Evolutionary conservation across 2,329 filamentous ascomycete species (phyloP), one percentile per base, ranked within the genome.

Genomic region (Ophiobolus disseminans): DNA sequence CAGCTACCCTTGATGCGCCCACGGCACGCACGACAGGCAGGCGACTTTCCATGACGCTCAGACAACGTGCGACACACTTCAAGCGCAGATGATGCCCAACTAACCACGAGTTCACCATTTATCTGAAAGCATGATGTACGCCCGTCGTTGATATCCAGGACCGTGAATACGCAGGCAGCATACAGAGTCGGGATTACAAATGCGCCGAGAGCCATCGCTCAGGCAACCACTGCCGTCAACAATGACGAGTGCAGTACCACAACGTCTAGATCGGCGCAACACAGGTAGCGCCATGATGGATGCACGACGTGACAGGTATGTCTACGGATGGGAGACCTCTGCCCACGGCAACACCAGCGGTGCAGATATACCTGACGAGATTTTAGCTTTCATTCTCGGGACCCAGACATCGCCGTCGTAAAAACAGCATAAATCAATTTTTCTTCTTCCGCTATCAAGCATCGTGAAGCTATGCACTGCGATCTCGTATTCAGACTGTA

Each of bases 121-220:
- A 14, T 14, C 30, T 32, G 10, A 14, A 8, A 32, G 13, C 9
- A 32, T 32, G 13, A 3, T 3, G n/a, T 13, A 13, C 30, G 23
- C 16, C 40, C 19, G 42, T 38, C 42, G 37, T 47, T 41, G 45
- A 32, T 30, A 32, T 42, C 20, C 45, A 43, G 38, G 48, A 50
- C 43, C 20, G 39, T 25, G 42, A 40, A 48, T 48, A 48, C 45
- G 45, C 45, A 38, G 38, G 28, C 23, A 16, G 39, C 45, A 48
- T 34, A 37, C 39, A 38, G 19, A n/a, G 14, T 37, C 45, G 39
- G 45, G 45, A 48, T 48, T 38, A 42, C 20, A 48, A 42, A 38
- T 48, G 45, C 45, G 45, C 45, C 37, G 45, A 41, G 37, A 21
- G 37, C 38, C 43, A 50, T 52, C 36, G 45, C 57, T 57, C 46